Evolutionary conservation across 176 grass and related monocot genomes (phyloP).

Genomic region (Oryza australiensis): DNA sequence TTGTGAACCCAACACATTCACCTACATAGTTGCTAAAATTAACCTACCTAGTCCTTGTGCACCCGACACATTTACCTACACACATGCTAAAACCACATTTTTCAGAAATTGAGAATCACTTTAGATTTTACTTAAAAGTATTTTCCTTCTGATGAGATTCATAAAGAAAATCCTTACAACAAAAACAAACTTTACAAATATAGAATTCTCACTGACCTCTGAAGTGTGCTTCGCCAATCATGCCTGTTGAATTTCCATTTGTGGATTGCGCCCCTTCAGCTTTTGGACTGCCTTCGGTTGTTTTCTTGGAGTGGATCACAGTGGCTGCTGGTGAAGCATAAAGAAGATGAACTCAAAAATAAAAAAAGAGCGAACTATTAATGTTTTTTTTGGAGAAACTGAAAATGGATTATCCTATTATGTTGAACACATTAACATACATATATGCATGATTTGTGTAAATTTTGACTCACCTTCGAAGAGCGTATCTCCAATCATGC

Average conservation of each 20-base stretch:
- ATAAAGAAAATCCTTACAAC: too few relatives aligned
- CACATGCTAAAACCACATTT: not conserved
- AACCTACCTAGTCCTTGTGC: too few relatives aligned
- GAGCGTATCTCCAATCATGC: not conserved
- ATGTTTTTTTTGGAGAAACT: not conserved
- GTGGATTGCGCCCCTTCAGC: not conserved
- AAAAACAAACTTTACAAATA: too few relatives aligned
- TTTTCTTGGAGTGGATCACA: slow-evolving; percentile 6
- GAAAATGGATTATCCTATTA: not conserved
- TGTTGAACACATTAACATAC: not conserved
- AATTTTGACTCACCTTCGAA: slow-evolving; percentile 21
- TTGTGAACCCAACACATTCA: not conserved
- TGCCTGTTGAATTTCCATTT: not conserved
- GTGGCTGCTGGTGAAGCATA: not conserved
- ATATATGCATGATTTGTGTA: not conserved
- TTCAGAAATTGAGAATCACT: too few relatives aligned
- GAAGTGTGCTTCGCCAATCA: not conserved
- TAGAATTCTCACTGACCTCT: slow-evolving; percentile 18
- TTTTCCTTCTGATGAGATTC: too few relatives aligned
- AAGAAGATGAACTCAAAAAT: not conserved
- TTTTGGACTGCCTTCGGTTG: slow-evolving; percentile 20
- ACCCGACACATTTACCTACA: too few relatives aligned
- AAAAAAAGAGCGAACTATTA: not conserved
- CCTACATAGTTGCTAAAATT: too few relatives aligned
- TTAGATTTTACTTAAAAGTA: too few relatives aligned